Base-by-base conservation (phyloP, 208 protist species). In the Wallacemonas sp. region DNA sequence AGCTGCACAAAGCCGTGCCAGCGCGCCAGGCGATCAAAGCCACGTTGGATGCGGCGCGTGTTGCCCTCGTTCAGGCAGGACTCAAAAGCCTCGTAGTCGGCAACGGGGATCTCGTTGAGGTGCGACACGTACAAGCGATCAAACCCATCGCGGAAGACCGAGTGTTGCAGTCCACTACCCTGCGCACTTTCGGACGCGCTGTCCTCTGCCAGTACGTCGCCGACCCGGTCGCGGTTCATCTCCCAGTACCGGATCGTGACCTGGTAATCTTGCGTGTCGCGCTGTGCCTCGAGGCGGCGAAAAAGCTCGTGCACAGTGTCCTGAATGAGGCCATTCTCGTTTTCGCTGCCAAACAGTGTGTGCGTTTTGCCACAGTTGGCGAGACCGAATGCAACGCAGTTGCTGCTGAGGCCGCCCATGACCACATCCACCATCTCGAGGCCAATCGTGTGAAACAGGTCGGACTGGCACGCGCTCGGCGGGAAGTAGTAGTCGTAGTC, bases 401-500 rank as follows among this genome's bases (percentile, higher is more conserved):
- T 94, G 50, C 75, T 72, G 62, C 89, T 95, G 36, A 92, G 52
- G 2, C 92, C 92, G 46, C 79, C 78, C 74, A 95, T 77, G 14
- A 84, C 77, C 22, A 93, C 55, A 65, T 97, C 89, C 29, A 97
- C 84, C 87, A 97, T 93, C 65, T 92, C 84, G 41, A 78, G 48
- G 1, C 92, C 92, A 38, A 97, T 91, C 14, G 87, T 92, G 39
- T 70, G 62, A 64, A 87, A 86, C 11, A 97, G 54, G 45, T 94
- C 86, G 8, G 87, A 69, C 61, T 94, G 88, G 7, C 79, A 82
- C n/a, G 88, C 67, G 28, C 85, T 79, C 44, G 81, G 74, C 2
- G 92, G 85, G 64, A 90, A 95, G 65, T 84, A 93, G 72, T 93
- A 97, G 72, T 97, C 92, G 44, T 90, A 95, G 79, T 95, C 78